Percentiles rank a stretch among this genome's conserved stretches.
Conservation (phyloP, 495 filamentous ascomycete species). For the Xylaria curta region DNA sequence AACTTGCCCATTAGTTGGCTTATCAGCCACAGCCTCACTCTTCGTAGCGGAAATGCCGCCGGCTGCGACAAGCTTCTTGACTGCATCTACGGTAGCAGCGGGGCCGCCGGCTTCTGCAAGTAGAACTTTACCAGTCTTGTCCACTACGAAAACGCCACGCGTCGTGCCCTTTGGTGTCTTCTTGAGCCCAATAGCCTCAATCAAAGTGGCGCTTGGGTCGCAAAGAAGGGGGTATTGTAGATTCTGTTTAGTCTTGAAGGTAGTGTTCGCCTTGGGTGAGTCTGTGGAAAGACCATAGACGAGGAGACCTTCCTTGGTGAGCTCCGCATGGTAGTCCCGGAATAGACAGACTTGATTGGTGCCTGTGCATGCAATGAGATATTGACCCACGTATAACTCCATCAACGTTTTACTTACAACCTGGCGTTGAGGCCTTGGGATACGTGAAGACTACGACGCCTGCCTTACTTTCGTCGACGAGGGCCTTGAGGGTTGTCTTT, state of each 20-base stretch:
- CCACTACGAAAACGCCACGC: constrained; percentile 85
- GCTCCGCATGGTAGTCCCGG: constrained; percentile 76
- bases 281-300: constrained; percentile 91
- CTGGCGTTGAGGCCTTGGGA: constrained; percentile 91
- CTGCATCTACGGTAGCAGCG: constrained; percentile 61
- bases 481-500: constrained; percentile 74
- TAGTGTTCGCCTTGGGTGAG: constrained; percentile 85
- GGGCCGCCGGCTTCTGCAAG: constrained; percentile 67
- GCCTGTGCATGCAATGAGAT: constrained; percentile 64
- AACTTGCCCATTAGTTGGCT: constrained; percentile 32
- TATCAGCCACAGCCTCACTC: constrained; percentile 32
- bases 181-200: constrained; percentile 76
- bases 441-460: constrained; percentile 96
- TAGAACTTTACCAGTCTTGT: constrained; percentile 75
- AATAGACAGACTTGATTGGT: constrained; percentile 94
- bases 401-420: constrained; percentile 71
- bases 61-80: constrained; percentile 56
- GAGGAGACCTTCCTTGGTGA: constrained; percentile 80
- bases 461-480: constrained; percentile 81
- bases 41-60: constrained; percentile 28
- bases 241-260: constrained; percentile 86
- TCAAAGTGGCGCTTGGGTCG: constrained; percentile 74
- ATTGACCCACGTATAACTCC: constrained; percentile 12
- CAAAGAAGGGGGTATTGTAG: constrained; percentile 90
- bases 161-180: constrained; percentile 77